Evolutionary conservation across 805 yeast genomes (phyloP), one percentile per base, ranked within the genome.

Genomic region (Sporopachydermia lactativora): DNA sequence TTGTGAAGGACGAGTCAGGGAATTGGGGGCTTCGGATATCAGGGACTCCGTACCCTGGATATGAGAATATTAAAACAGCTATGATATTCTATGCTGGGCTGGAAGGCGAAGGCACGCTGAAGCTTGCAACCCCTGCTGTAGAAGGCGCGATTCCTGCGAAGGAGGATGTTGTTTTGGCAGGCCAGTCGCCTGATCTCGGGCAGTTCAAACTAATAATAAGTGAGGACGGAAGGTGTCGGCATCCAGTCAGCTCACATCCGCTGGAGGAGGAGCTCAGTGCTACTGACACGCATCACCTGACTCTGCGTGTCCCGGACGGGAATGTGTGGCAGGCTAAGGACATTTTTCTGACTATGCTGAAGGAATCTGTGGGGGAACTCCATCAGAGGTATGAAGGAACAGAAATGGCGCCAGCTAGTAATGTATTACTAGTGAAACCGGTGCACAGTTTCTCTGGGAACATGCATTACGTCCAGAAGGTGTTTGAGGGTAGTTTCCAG

Each of bases 11-110:
- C 5, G 78, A 73, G 42, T 82, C 79, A 3, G 73, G 73, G 14
- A 77, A 81, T 37, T 89, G 98, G 97, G 95, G 75, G 0, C 68
- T 76, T 8, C 73, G 79, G 44, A 69, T 92, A 11, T 68, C 63
- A 39, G 86, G 95, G 8, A 60, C 55, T 15, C 83, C 95, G 3
- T 59, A 68, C 31, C 58, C 64, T 18, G 71, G 76, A 0, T 56
- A 54, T 41, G 72, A 68, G 46, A 47, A 63, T 24, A 64, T 66
- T 13, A 65, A 72, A 3, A 73, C 81, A 2, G 73, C 94, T 0
- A 59, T 89, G 39, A 75, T 88, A 3, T 75, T 83, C 60, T 89
- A 88, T 57, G 66, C 83, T 15, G 92, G 82, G 1, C 62, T 86
- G 37, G 94, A 85, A 57, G 78, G 79, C 24, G 71, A 66, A 3